Percentiles rank a stretch among this genome's conserved stretches.
Evolutionary conservation across 2,329 filamentous ascomycete genomes (phyloP).

Genomic region (Ophiostoma sp.): DNA sequence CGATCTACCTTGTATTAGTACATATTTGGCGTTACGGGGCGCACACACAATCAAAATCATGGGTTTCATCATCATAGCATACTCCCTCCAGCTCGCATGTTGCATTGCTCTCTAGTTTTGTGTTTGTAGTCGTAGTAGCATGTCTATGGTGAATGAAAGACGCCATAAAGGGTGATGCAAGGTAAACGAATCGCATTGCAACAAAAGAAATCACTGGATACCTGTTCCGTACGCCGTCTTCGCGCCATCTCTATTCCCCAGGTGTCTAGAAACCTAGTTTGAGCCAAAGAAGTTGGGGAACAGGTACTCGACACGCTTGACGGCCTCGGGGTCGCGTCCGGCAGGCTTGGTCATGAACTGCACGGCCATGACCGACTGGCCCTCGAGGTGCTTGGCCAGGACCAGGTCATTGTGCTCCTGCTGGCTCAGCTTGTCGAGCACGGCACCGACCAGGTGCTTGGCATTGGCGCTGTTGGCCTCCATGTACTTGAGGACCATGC

Average conservation of each 20-base stretch:
- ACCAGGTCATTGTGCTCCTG: constrained; percentile 72
- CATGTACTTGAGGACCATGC: constrained; percentile 98
- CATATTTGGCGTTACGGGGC: not conserved
- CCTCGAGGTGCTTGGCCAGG: constrained; percentile 73
- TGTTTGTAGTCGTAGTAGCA: not conserved
- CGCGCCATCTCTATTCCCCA: too few species aligned
- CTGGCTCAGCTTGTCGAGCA: constrained; percentile 77
- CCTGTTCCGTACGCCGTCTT: not conserved
- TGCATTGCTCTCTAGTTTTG: constrained; percentile 3
- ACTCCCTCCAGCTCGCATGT: not conserved
- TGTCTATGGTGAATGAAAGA: too few species aligned
- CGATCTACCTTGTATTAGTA: not conserved
- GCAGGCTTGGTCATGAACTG: constrained; percentile 74
- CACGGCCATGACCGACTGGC: constrained; percentile 69
- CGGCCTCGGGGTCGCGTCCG: constrained; percentile 66
- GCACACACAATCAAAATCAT: not conserved
- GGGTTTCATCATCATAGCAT: not conserved
- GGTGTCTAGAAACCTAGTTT: not conserved
- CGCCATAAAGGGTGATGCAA: not conserved
- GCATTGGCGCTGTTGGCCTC: constrained; percentile 86
- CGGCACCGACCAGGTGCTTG: constrained; percentile 73
- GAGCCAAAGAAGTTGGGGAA: constrained; percentile 70
- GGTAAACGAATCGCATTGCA: not conserved
- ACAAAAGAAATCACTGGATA: not conserved
- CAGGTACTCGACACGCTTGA: constrained; percentile 76